Base-by-base conservation (phyloP, 1,284 basidiomycete genomes). In the Cryptococcus wingfieldii region DNA sequence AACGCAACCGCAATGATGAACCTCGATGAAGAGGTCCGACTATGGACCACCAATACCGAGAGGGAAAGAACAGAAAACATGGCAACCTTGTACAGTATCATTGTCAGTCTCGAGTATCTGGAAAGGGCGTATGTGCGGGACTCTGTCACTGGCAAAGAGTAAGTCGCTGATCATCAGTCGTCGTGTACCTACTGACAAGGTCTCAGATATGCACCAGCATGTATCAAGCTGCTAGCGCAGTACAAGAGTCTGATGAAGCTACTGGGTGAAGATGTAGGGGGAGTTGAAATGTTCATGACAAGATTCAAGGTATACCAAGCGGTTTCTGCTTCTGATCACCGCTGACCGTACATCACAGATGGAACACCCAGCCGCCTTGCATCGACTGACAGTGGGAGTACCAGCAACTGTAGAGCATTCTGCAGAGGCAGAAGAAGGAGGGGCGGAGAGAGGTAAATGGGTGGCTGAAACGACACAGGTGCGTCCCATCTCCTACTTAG, bases 381-480 rank as follows among this genome's bases (percentile, higher is more conserved):
- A 98, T 73, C 81, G 94, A 31, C 80, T 98, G 37, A 83, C 86
- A 67, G 89, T 98, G 2, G 95, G 95, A 9, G 92, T 98, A 0
- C 95, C 95, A 2, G 95, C 96, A 0, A 98, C 94, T 0, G 88
- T 98, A 1, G 94, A 98, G 73, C 95, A 98, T 72, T 77, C 78
- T 8, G 74, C 90, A 79, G 63, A 90, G 82, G 72, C 89, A 83
- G 77, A 85, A 81, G 44, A 88, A 82, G 50, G 68, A 1, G 77
- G 76, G 1, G 86, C 87, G 5, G 93, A 97, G 75, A 90, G 90
- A 0, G 90, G 90, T 31, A 95, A 97, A 77, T 92, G 90, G 86
- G 92, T 98, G n/a, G 95, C 95, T 5, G 93, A 98, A 76, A 97
- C 94, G 4, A 98, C 96, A 0, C 91, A 96, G 81, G 91, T 89